phyloP scores from a whole-genome alignment of 2,329 filamentous ascomycete species.

The Colletotrichum spinosum region DNA sequence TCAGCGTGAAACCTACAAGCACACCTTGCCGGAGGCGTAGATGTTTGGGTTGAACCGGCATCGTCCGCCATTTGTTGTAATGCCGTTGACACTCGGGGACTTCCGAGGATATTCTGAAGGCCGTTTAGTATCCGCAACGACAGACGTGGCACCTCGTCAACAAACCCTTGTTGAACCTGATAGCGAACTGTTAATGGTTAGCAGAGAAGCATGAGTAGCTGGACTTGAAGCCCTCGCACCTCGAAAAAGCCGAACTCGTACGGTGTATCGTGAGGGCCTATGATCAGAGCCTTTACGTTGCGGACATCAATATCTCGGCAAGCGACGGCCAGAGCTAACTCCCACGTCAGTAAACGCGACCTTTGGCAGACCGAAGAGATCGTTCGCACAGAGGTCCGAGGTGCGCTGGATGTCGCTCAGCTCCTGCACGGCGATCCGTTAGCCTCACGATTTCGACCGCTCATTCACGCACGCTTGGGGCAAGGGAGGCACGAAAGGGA shows the following conservation, averaged over 20 bases:
- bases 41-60: slow-evolving; percentile 98
- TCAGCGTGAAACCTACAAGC: slow-evolving; percentile 71
- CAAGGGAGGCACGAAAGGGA: background rate
- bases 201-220: slow-evolving; percentile 27
- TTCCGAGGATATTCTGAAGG: slow-evolving; percentile 83
- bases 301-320: slow-evolving; percentile 91
- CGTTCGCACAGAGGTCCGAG: slow-evolving; percentile 79
- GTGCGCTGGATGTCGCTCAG: slow-evolving; percentile 86
- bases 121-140: slow-evolving; percentile 5
- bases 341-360: slow-evolving; percentile 21
- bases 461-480: slow-evolving; percentile 6
- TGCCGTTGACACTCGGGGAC: slow-evolving; percentile 70
- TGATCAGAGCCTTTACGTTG: slow-evolving; percentile 86
- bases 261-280: slow-evolving; percentile 92
- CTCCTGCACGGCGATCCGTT: slow-evolving; percentile 67
- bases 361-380: slow-evolving; percentile 3
- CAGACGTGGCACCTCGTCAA: background rate
- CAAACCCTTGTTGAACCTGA: slow-evolving; percentile 80
- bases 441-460: slow-evolving; percentile 24
- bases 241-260: slow-evolving; percentile 99
- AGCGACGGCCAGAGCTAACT: slow-evolving; percentile 82
- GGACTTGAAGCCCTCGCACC: slow-evolving; percentile 59
- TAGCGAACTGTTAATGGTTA: slow-evolving; percentile 70
- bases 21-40: slow-evolving; percentile 91
- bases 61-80: slow-evolving; percentile 89